Evolutionary conservation across 2,329 filamentous ascomycete genomes (phyloP).

Genomic region (Hirsutella minnesotensis): DNA sequence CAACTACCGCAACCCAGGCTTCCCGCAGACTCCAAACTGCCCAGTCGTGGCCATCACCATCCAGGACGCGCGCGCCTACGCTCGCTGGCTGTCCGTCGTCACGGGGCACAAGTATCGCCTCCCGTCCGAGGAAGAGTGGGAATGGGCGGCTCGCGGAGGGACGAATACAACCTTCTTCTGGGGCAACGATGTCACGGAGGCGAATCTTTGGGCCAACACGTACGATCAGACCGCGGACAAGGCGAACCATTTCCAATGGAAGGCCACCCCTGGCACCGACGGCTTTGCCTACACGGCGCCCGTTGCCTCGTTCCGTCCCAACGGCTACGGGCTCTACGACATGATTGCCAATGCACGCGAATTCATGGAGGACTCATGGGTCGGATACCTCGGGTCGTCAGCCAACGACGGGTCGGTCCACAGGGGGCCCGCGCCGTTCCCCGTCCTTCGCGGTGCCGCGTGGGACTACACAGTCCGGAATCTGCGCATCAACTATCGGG

Average conservation of each 20-base stretch:
- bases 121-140: constrained; percentile 8
- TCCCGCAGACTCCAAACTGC: constrained; percentile 4
- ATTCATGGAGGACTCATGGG: constrained; percentile 6
- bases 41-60: constrained; percentile 7
- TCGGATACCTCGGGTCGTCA: not conserved
- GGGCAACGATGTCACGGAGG: constrained; percentile 3
- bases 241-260: constrained; percentile 6
- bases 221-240: constrained; percentile 4
- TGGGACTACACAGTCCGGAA: constrained; percentile 7
- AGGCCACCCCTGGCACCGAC: constrained; percentile 2
- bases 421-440: constrained; percentile 4
- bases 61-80: constrained; percentile 7
- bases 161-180: constrained; percentile 7
- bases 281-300: constrained; percentile 5
- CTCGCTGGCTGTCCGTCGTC: constrained; percentile 5
- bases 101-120: constrained; percentile 6
- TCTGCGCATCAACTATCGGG: constrained; percentile 7
- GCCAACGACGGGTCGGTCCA: constrained; percentile 4
- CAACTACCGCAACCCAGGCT: constrained; percentile 4
- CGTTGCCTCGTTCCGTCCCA: constrained; percentile 7
- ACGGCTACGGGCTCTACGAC: constrained; percentile 7
- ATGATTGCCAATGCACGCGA: constrained; percentile 7
- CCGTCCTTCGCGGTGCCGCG: constrained; percentile 5
- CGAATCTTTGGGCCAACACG: constrained; percentile 6
- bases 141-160: constrained; percentile 8